Conservation (phyloP, 352 stramenopile genomes). For the Globisporangium sylvaticum region DNA sequence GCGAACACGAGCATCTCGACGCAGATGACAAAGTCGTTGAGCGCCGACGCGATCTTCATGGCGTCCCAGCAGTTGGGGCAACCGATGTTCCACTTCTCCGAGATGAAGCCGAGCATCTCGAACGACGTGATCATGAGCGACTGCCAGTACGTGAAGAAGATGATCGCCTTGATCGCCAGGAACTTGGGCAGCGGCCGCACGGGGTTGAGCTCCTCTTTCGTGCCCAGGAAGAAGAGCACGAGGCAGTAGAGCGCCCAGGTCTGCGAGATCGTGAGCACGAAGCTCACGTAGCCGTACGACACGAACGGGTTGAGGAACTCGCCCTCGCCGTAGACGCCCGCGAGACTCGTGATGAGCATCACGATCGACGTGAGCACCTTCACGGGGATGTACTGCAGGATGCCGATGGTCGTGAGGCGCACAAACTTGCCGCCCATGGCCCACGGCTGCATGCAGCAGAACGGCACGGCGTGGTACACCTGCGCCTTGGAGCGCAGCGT, state of each 20-base stretch:
- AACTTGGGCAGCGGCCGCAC: conserved; percentile 93
- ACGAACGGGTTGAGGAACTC: conserved; percentile 83
- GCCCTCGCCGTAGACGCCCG: conserved; percentile 87
- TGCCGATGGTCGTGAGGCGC: conserved; percentile 89
- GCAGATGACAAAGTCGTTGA: conserved; percentile 95
- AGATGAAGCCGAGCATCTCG: conserved; percentile 85
- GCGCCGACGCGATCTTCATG: conserved; percentile 82
- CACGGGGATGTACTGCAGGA: conserved; percentile 91
- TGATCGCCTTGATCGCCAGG: conserved; percentile 92
- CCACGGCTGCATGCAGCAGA: conserved; percentile 89
- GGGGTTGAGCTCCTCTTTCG: conserved; percentile 84
- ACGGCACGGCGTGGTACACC: conserved; percentile 72
- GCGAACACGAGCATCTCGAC: conserved; percentile 93
- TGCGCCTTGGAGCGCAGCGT: conserved; percentile 86
- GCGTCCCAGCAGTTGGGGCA: conserved; percentile 82
- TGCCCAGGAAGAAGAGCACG: conserved; percentile 92
- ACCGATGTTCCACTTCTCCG: conserved; percentile 77
- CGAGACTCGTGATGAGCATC: conserved; percentile 80
- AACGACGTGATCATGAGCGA: conserved; percentile 88
- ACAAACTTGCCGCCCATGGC: conserved; percentile 92
- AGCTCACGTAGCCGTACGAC: conserved; percentile 86
- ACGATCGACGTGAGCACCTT: conserved; percentile 87
- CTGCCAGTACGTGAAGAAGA: conserved; percentile 96
- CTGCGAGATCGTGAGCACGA: conserved; percentile 89
- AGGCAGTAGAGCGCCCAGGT: conserved; percentile 93